phyloP scores from a whole-genome alignment of 2,329 filamentous ascomycete genomes.

The Ophiostoma ulmi region DNA sequence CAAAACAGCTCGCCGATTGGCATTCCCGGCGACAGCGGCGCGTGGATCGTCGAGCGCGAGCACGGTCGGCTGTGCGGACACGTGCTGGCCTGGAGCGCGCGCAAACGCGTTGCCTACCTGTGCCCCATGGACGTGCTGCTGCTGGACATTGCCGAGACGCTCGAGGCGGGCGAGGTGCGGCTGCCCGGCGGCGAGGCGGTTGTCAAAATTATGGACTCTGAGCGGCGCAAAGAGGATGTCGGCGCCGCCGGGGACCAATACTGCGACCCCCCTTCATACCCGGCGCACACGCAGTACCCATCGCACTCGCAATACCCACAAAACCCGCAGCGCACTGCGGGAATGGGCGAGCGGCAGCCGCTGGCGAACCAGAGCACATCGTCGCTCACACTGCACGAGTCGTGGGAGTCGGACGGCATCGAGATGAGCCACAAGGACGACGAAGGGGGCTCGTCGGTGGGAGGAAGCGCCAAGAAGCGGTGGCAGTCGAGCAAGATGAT shows the following conservation, averaged over 20 bases:
- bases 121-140: conserved; percentile 91
- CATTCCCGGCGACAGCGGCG: conserved; percentile 84
- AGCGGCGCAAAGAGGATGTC: not conserved
- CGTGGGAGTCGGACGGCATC: conserved; percentile 13
- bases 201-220: conserved; percentile 31
- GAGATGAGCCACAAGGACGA: not conserved
- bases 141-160: conserved; percentile 73
- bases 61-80: conserved; percentile 82
- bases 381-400: conserved; percentile 20
- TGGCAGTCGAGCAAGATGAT: conserved; percentile 25
- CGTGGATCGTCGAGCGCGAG: conserved; percentile 81
- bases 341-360: not conserved
- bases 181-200: conserved; percentile 58
- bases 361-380: conserved; percentile 16
- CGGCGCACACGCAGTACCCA: too few relatives aligned
- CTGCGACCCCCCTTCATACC: not conserved
- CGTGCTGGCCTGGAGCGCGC: conserved; percentile 79
- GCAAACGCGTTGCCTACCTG: conserved; percentile 80
- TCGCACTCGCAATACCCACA: too few relatives aligned
- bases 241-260: not conserved
- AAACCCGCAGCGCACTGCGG: not conserved
- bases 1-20: conserved; percentile 43
- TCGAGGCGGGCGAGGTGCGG: conserved; percentile 64
- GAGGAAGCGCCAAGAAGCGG: not conserved
- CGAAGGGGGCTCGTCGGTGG: not conserved